Evolutionary conservation across 73 alveolate genomes (phyloP).

Genomic region (Tetrahymena elliotti): DNA sequence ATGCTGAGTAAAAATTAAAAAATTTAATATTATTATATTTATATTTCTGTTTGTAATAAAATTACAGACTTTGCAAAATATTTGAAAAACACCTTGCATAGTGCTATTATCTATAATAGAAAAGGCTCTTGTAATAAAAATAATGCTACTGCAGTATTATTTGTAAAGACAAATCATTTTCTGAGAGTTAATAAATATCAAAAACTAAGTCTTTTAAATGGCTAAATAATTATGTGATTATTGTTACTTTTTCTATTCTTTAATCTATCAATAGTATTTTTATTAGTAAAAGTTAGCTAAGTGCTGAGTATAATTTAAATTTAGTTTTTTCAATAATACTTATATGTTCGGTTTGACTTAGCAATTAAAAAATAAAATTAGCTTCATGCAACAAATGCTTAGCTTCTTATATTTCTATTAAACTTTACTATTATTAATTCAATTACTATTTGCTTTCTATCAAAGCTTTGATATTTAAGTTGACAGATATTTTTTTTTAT

Average conservation of each 20-base stretch:
- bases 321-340: neutral
- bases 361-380: neutral
- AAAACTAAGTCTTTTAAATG: too few relatives aligned
- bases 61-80: neutral
- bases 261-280: neutral
- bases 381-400: neutral
- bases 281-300: neutral
- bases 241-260: neutral
- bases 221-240: too few relatives aligned
- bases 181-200: neutral
- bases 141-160: neutral
- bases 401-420: neutral
- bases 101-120: neutral
- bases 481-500: too few relatives aligned
- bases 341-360: neutral
- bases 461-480: too few relatives aligned
- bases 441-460: too few relatives aligned
- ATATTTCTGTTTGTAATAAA: too few relatives aligned
- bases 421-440: neutral
- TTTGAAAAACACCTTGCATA: neutral
- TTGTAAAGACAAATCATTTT: neutral
- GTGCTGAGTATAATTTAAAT: neutral
- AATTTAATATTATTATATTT: too few relatives aligned
- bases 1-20: neutral
- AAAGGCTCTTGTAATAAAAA: neutral